phyloP scores from a whole-genome alignment of 2,329 filamentous ascomycete species.

The Diaporthe caulivora region DNA sequence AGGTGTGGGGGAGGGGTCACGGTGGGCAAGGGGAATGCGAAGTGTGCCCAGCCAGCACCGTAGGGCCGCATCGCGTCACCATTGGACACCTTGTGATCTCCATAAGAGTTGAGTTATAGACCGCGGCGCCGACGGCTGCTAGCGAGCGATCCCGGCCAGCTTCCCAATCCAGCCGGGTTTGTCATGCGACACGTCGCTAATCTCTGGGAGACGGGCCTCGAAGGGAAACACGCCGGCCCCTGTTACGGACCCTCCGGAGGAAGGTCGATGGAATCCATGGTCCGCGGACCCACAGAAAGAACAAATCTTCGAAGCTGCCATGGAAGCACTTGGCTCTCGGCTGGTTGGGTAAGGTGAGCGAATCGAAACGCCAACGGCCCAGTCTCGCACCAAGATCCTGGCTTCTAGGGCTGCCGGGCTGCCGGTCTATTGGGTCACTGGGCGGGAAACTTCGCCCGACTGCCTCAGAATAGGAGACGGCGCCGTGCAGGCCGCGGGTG shows the following conservation, averaged over 20 bases:
- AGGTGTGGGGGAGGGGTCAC: conserved; percentile 17
- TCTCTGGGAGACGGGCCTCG: neutral
- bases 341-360: conserved; percentile 39
- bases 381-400: conserved; percentile 17
- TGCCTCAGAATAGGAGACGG: conserved; percentile 33
- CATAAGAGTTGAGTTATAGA: conserved; percentile 55
- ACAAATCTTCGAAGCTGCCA: conserved; percentile 55
- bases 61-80: conserved; percentile 48
- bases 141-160: conserved; percentile 51
- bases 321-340: conserved; percentile 43
- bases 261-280: conserved; percentile 28
- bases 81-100: conserved; percentile 48
- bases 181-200: conserved; percentile 54
- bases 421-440: conserved; percentile 19
- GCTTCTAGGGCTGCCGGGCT: conserved; percentile 2
- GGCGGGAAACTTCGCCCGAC: conserved; percentile 36
- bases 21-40: conserved; percentile 33
- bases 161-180: conserved; percentile 57
- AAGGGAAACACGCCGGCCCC: conserved; percentile 42
- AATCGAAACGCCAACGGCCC: conserved; percentile 30
- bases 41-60: conserved; percentile 25
- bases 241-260: conserved; percentile 47
- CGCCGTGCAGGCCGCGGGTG: conserved; percentile 10
- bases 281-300: conserved; percentile 54
- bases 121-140: conserved; percentile 49